Percentiles rank a stretch among this genome's conserved stretches.
Evolutionary conservation across 495 filamentous ascomycete genomes (phyloP).

Genomic region (Penicillium malachiteum): DNA sequence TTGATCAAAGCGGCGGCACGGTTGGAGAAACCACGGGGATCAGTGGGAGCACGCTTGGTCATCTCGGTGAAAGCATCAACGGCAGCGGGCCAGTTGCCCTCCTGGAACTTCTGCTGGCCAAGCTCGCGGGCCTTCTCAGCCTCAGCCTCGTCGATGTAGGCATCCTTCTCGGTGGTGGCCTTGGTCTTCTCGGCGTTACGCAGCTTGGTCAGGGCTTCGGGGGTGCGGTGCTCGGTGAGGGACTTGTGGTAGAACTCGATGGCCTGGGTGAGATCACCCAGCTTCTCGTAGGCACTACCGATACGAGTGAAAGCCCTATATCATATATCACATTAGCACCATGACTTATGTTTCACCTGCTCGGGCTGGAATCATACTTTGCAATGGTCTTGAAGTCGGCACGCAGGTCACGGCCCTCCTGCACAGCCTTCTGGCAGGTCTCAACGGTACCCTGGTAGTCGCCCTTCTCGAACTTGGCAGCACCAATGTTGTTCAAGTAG

Average conservation of each 20-base stretch:
- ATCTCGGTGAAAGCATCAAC: constrained; percentile 96
- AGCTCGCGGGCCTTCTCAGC: constrained; percentile 95
- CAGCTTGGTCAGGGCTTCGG: constrained; percentile 89
- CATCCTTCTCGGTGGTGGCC: constrained; percentile 68
- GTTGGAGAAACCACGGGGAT: constrained; percentile 95
- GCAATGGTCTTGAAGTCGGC: constrained; percentile 97
- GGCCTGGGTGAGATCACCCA: constrained; percentile 74
- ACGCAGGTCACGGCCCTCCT: constrained; percentile 79
- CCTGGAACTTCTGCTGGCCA: constrained; percentile 95
- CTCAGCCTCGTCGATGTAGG: constrained; percentile 87
- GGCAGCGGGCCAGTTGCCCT: constrained; percentile 91
- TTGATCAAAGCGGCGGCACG: constrained; percentile 96
- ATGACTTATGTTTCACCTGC: too few relatives aligned
- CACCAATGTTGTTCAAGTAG: constrained; percentile 94
- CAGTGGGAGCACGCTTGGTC: constrained; percentile 90
- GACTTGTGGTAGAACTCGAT: constrained; percentile 91
- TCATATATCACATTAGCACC: neutral
- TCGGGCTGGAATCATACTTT: constrained; percentile 56
- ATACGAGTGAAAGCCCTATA: constrained; percentile 80
- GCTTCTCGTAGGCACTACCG: constrained; percentile 86
- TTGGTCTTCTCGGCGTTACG: constrained; percentile 90
- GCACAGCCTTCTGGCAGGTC: constrained; percentile 80
- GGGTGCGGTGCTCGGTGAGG: constrained; percentile 93
- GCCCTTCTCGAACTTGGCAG: constrained; percentile 93
- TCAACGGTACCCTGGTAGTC: constrained; percentile 86